Percentiles rank a stretch among this genome's conserved stretches.
Conservation (phyloP, 805 yeast genomes). For the Saccharomyces mikatae region DNA sequence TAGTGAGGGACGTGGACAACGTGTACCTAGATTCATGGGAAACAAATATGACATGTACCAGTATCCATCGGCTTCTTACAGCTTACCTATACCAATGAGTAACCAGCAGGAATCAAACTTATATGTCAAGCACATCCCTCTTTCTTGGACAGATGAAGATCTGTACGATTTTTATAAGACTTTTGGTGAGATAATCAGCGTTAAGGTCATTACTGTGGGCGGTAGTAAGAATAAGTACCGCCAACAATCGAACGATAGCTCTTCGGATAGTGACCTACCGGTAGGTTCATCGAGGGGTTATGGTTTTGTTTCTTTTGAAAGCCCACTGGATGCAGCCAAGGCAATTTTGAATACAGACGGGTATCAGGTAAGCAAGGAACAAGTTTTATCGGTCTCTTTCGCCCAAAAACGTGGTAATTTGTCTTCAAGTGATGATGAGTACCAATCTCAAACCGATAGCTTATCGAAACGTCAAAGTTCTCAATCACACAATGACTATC, state of each 20-base stretch:
- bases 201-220: slow-evolving; percentile 45
- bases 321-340: slow-evolving; percentile 55
- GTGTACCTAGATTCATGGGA: neutral
- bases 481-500: neutral
- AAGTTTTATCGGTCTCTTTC: slow-evolving; percentile 57
- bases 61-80: slow-evolving; percentile 1
- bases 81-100: slow-evolving; percentile 30
- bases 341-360: slow-evolving; percentile 51
- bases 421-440: neutral
- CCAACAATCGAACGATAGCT: slow-evolving; percentile 1
- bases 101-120: slow-evolving; percentile 63
- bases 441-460: neutral
- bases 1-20: neutral
- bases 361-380: slow-evolving; percentile 38
- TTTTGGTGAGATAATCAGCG: slow-evolving; percentile 47
- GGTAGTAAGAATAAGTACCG: slow-evolving; percentile 18
- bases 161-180: slow-evolving; percentile 35
- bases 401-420: slow-evolving; percentile 42
- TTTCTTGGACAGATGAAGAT: slow-evolving; percentile 47
- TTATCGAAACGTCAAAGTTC: neutral
- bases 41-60: neutral
- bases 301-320: slow-evolving; percentile 71
- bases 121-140: slow-evolving; percentile 59
- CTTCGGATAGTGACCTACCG: slow-evolving; percentile 4
- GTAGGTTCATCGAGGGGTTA: slow-evolving; percentile 55